Conservation (phyloP, 768 basidiomycete species). For the Lepiota brunneoincarnata region DNA sequence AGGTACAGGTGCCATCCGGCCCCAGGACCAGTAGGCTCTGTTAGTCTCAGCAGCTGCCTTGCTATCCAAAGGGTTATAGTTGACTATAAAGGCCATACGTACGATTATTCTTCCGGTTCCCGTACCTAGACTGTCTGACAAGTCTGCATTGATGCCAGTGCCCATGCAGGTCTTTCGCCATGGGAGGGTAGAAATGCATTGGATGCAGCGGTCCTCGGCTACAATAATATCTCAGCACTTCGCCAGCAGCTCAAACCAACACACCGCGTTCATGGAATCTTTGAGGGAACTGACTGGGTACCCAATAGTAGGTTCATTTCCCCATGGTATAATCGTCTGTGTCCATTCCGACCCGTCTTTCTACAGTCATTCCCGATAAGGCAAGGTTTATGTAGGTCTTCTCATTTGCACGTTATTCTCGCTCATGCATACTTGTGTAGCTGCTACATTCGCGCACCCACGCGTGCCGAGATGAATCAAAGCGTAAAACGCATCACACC, state of each 20-base stretch:
- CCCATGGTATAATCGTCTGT: too few relatives aligned
- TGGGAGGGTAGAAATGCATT: slow-evolving; percentile 85
- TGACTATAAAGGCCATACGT: slow-evolving; percentile 78
- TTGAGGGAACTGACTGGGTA: slow-evolving; percentile 74
- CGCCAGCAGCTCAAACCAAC: slow-evolving; percentile 81
- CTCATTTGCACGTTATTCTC: background rate
- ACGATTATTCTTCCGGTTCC: slow-evolving; percentile 14
- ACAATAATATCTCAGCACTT: slow-evolving; percentile 74
- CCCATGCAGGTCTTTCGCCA: slow-evolving; percentile 75
- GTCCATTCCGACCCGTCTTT: background rate
- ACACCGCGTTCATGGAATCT: slow-evolving; percentile 77
- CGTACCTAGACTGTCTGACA: background rate
- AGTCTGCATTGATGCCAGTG: slow-evolving; percentile 39
- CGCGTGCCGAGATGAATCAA: slow-evolving; percentile 55
- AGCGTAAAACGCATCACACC: slow-evolving; percentile 58
- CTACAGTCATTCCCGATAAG: slow-evolving; percentile 79
- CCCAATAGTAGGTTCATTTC: slow-evolving; percentile 52
- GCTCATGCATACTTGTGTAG: slow-evolving; percentile 24
- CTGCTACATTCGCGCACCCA: slow-evolving; percentile 74
- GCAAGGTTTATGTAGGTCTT: slow-evolving; percentile 60
- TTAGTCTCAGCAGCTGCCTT: slow-evolving; percentile 62
- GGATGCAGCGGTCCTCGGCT: slow-evolving; percentile 85
- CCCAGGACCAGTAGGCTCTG: slow-evolving; percentile 68
- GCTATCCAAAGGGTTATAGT: slow-evolving; percentile 59
- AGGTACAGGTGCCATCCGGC: slow-evolving; percentile 73